Conservation (phyloP, 768 basidiomycete genomes). For the Omphalotus guepiniiformis region DNA sequence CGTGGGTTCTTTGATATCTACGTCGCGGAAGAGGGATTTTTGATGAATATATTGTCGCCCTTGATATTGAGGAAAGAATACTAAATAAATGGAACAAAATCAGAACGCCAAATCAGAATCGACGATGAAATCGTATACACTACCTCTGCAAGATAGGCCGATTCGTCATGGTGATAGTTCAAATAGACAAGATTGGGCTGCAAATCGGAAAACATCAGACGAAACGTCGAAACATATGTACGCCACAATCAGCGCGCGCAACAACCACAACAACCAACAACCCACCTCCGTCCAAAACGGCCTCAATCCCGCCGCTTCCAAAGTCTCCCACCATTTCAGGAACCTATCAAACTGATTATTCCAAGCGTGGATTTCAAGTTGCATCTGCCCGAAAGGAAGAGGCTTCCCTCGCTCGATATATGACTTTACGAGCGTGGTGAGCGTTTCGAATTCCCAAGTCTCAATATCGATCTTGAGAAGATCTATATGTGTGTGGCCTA, state of each 20-base stretch:
- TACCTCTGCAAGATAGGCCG: slow-evolving; percentile 48
- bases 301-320: slow-evolving; percentile 62
- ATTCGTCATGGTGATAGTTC: slow-evolving; percentile 45
- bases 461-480: slow-evolving; percentile 72
- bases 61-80: slow-evolving; percentile 53
- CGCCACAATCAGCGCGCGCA: too few species aligned
- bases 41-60: slow-evolving; percentile 44
- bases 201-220: background rate
- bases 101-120: background rate
- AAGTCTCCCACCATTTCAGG: slow-evolving; percentile 63
- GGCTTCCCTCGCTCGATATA: slow-evolving; percentile 44
- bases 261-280: slow-evolving; percentile 11
- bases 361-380: slow-evolving; percentile 61
- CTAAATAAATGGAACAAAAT: slow-evolving; percentile 20
- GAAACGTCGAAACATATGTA: background rate
- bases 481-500: slow-evolving; percentile 67
- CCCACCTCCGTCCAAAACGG: slow-evolving; percentile 64
- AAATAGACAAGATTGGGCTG: slow-evolving; percentile 55
- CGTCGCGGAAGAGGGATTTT: background rate
- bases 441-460: slow-evolving; percentile 59
- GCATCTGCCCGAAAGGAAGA: slow-evolving; percentile 68
- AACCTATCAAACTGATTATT: slow-evolving; percentile 46
- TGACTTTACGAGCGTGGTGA: slow-evolving; percentile 42
- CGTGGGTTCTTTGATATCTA: background rate
- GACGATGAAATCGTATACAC: background rate